Conservation (phyloP, 495 filamentous ascomycete genomes). For the Penicillium parvum region DNA sequence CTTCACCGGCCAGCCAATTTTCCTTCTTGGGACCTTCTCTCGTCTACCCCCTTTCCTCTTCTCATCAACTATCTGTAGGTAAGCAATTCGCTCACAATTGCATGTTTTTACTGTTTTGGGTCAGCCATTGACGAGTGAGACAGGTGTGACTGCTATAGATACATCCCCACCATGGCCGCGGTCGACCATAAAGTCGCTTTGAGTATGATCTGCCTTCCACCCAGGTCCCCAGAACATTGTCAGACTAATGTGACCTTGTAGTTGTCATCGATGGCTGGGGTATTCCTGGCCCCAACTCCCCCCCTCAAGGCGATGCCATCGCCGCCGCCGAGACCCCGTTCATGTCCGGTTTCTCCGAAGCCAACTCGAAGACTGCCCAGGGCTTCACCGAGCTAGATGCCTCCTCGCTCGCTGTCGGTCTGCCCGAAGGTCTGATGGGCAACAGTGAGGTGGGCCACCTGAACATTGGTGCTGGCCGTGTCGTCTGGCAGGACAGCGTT, state of each 20-base stretch:
- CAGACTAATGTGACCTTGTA: slow-evolving; percentile 31
- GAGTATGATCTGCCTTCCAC: slow-evolving; percentile 54
- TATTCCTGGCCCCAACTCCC: slow-evolving; percentile 71
- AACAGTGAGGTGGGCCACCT: slow-evolving; percentile 98
- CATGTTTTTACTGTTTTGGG: neutral
- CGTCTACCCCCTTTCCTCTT: slow-evolving; percentile 19
- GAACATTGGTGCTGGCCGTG: slow-evolving; percentile 96
- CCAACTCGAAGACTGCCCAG: slow-evolving; percentile 61
- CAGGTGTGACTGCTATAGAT: slow-evolving; percentile 18
- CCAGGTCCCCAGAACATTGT: slow-evolving; percentile 8
- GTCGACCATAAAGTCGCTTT: slow-evolving; percentile 91
- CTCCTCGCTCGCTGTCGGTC: slow-evolving; percentile 89
- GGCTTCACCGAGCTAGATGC: slow-evolving; percentile 88
- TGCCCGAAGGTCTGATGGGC: slow-evolving; percentile 96
- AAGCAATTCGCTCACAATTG: slow-evolving; percentile 6
- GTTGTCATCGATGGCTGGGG: slow-evolving; percentile 99
- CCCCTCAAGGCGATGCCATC: slow-evolving; percentile 88
- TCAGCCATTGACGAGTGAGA: slow-evolving; percentile 24
- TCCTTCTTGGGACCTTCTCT: slow-evolving; percentile 19
- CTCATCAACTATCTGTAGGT: slow-evolving; percentile 22
- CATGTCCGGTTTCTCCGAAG: slow-evolving; percentile 72
- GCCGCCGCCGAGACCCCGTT: slow-evolving; percentile 83
- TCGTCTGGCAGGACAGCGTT: slow-evolving; percentile 99
- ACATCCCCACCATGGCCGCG: slow-evolving; percentile 57
- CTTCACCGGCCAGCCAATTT: slow-evolving; percentile 10